Conservation (phyloP, 495 filamentous ascomycete genomes). For the Aspergillus saccharolyticus region DNA sequence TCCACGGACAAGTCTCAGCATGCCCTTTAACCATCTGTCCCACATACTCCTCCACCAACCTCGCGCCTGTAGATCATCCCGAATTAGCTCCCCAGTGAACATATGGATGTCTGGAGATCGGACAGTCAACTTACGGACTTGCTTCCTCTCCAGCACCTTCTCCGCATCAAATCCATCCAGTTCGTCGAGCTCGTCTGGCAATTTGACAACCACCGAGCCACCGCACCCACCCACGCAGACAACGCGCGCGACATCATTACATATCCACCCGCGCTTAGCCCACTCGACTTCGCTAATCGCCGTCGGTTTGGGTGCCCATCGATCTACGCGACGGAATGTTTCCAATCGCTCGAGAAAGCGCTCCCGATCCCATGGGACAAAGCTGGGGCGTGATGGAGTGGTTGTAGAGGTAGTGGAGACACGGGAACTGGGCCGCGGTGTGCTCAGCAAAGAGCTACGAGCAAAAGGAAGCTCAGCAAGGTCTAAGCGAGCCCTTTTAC, state of each 20-base stretch:
- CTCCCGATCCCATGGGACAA: slow-evolving; percentile 78
- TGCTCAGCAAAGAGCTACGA: slow-evolving; percentile 26
- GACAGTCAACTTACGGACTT: slow-evolving; percentile 46
- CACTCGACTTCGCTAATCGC: slow-evolving; percentile 85
- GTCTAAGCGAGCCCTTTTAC: slow-evolving; percentile 38
- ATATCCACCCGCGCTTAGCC: slow-evolving; percentile 92
- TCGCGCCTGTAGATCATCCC: slow-evolving; percentile 27
- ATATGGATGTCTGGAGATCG: background rate
- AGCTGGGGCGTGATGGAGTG: slow-evolving; percentile 49
- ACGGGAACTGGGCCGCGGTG: slow-evolving; percentile 20
- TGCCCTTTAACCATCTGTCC: slow-evolving; percentile 71
- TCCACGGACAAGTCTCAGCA: slow-evolving; percentile 81
- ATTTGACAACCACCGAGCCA: slow-evolving; percentile 72
- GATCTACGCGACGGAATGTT: slow-evolving; percentile 83
- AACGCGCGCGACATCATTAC: slow-evolving; percentile 75
- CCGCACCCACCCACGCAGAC: slow-evolving; percentile 75
- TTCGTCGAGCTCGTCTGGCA: slow-evolving; percentile 57
- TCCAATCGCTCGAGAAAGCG: slow-evolving; percentile 76
- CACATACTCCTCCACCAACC: slow-evolving; percentile 71
- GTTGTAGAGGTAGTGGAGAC: slow-evolving; percentile 21
- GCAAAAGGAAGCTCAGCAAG: slow-evolving; percentile 21
- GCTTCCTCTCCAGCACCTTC: slow-evolving; percentile 60
- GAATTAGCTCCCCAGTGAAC: slow-evolving; percentile 10
- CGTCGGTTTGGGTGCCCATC: slow-evolving; percentile 74
- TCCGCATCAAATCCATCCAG: slow-evolving; percentile 45